Conservation (phyloP, 2,329 filamentous ascomycete species). For the Alternaria metachromatica region DNA sequence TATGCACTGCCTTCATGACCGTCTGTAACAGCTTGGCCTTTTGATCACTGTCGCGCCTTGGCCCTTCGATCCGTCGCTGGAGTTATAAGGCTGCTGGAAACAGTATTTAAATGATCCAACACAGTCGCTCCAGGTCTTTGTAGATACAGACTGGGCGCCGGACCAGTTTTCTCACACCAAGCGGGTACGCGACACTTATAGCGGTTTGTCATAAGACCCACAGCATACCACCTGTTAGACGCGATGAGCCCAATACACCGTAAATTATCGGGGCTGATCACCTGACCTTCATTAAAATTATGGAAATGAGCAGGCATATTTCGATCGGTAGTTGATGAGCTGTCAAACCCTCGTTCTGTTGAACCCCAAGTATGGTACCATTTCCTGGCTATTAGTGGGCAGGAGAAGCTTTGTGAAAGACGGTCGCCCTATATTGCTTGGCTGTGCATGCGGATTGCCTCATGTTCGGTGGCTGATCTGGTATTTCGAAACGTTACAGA, state of each 20-base stretch:
- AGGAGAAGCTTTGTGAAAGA: neutral
- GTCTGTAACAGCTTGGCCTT: neutral
- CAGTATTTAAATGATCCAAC: neutral
- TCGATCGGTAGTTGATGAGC: slow-evolving; percentile 18
- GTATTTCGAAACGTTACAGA: neutral
- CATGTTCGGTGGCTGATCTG: neutral
- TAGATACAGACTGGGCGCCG: neutral
- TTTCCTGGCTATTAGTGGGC: slow-evolving; percentile 2
- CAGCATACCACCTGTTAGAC: neutral
- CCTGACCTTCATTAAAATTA: slow-evolving; percentile 18
- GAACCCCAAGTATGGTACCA: slow-evolving; percentile 16
- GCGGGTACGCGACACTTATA: neutral
- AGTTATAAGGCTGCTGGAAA: neutral
- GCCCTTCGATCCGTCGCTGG: neutral
- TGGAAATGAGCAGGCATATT: slow-evolving; percentile 34
- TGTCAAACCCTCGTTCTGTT: slow-evolving; percentile 5
- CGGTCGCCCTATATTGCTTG: neutral
- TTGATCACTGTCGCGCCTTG: neutral
- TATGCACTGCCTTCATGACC: neutral
- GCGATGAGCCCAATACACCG: slow-evolving; percentile 2
- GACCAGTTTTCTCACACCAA: neutral
- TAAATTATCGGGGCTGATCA: slow-evolving; percentile 20
- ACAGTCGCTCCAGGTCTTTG: neutral
- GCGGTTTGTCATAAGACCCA: neutral
- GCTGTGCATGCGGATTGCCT: neutral